phyloP scores from a whole-genome alignment of 352 stramenopile species.

The Phytophthora citrophthora region DNA sequence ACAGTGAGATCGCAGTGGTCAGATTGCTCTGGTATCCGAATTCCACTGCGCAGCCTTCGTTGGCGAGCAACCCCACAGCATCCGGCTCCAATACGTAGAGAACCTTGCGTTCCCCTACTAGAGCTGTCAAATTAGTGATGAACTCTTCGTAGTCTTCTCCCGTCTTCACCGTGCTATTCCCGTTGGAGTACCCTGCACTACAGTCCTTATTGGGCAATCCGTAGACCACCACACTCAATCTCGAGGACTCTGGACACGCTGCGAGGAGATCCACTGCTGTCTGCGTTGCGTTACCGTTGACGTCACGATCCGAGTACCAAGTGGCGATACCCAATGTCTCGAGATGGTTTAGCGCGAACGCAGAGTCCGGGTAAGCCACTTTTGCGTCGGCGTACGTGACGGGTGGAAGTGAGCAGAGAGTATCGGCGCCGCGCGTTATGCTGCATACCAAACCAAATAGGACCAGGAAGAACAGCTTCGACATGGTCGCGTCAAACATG shows the following conservation, averaged over 20 bases:
- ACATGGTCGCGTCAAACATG: constrained; percentile 8
- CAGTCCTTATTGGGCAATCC: constrained; percentile 84
- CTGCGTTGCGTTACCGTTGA: constrained; percentile 41
- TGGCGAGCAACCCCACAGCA: constrained; percentile 58
- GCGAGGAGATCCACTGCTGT: constrained; percentile 42
- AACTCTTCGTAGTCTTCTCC: constrained; percentile 55
- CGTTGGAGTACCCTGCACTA: constrained; percentile 53
- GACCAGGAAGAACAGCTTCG: constrained; percentile 11
- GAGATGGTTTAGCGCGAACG: constrained; percentile 56
- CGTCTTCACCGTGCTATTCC: constrained; percentile 43
- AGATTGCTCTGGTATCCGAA: constrained; percentile 65
- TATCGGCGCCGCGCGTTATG: constrained; percentile 24
- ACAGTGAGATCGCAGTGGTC: constrained; percentile 43
- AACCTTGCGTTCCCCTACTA: constrained; percentile 59
- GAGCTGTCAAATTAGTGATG: constrained; percentile 46
- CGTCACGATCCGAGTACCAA: constrained; percentile 69
- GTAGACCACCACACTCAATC: constrained; percentile 71
- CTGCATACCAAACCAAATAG: constrained; percentile 2
- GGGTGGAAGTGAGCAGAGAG: constrained; percentile 58
- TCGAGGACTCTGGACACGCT: constrained; percentile 42
- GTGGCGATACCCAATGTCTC: constrained; percentile 62
- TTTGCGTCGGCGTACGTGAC: constrained; percentile 53
- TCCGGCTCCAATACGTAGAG: constrained; percentile 79
- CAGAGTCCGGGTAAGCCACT: constrained; percentile 47
- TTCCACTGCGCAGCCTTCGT: constrained; percentile 41